Base-by-base conservation (phyloP, 495 filamentous ascomycete species). In the Aspergillus kassunensis region DNA sequence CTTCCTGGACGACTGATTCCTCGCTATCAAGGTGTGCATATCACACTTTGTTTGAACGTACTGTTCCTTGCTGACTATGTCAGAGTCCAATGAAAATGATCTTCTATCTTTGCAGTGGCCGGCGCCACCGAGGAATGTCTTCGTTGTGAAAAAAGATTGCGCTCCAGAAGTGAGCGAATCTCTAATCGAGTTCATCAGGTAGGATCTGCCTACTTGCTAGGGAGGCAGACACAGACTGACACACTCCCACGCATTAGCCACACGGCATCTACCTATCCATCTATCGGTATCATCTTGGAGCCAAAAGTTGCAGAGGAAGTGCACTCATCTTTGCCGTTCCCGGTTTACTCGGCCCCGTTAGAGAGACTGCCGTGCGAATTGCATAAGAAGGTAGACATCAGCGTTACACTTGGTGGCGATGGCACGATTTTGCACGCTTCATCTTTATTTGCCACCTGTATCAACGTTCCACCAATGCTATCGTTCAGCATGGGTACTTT, bases 401-500 rank as follows among this genome's bases (percentile, higher is more conserved):
- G 87, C 2, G 81, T 88, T 31, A 97, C 95, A 0, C 79, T 98
- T 39, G 93, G 93, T 34, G 93, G 93, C 52, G 93, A 98, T 69
- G 93, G 93, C 36, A 98, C 93, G 6, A 96, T 98, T 41, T 71
- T 98, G 16, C 91, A 87, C 53, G 93, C 93, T 10, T 85, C 90
- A 3, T 95, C 89, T 18, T 78, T 98, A 12, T 98, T 97, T 71
- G 86, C 88, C 13, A 87, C 84, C n/a, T 83, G 86, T 20, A 68
- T 79, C 35, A 80, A 82, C 34, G 91, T 97, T 0, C 93, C 93
- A 0, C 93, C 95, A 0, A 85, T 97, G n/a, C 74, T 98, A 19
- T 87, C 86, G 10, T 98, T 98, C 68, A 92, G 89, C 64, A 96
- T 98, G 91, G 93, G 93, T 6, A 91, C 91, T 0, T 71, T 98